Evolutionary conservation across 441 rosid species (phyloP).

Genomic region (Populus hybrid): DNA sequence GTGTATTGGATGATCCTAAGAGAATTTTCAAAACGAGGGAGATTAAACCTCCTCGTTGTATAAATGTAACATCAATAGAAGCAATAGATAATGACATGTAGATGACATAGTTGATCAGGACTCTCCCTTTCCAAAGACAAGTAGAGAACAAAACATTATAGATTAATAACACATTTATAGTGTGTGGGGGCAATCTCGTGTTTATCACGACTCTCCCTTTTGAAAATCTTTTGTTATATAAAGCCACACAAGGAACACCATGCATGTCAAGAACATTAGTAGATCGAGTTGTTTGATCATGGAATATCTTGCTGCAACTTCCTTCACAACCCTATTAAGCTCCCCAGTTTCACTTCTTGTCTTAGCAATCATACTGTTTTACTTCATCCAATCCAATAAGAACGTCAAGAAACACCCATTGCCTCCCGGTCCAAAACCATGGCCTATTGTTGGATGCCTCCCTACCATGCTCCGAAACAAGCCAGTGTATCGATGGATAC

Average conservation of each 20-base stretch:
- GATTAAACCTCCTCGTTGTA: too few species aligned
- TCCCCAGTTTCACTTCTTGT: neutral
- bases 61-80: too few species aligned
- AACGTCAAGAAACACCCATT: conserved; percentile 14
- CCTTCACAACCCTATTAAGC: neutral
- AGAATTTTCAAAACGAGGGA: too few species aligned
- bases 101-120: too few species aligned
- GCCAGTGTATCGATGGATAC: conserved; percentile 47
- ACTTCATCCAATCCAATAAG: neutral
- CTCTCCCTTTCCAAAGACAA: neutral
- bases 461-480: conserved; percentile 32
- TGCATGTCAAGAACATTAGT: neutral
- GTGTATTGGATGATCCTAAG: too few species aligned
- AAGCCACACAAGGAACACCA: neutral
- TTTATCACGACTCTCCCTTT: neutral
- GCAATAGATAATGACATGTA: too few species aligned
- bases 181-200: neutral
- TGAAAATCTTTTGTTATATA: neutral
- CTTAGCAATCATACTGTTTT: neutral
- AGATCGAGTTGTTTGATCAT: neutral
- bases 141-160: neutral
- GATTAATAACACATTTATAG: neutral
- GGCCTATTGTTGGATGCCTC: conserved; percentile 49
- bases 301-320: neutral
- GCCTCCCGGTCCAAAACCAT: conserved; percentile 61